Base-by-base conservation (phyloP, 805 yeast species). In the Wickerhamomyces ciferrii region DNA sequence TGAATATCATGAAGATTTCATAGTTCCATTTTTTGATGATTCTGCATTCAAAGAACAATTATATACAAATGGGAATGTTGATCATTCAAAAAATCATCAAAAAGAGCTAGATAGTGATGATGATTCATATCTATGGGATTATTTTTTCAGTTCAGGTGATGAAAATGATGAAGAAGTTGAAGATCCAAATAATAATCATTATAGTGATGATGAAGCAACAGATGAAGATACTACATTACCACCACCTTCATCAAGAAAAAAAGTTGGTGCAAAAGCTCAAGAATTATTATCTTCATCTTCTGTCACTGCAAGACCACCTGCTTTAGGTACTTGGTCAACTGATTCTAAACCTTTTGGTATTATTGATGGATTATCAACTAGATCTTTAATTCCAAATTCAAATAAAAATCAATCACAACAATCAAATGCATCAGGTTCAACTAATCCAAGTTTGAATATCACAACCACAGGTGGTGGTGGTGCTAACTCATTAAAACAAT, bases 161-260 rank as follows among this genome's bases (percentile, higher is more conserved):
- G 61, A 55, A 15, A 61, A 59, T n/a, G 60, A 57, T 13, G 54
- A 49, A 32, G 60, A 58, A 24, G 54, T 50, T 21, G 49, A 43
- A 8, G 46, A 43, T 5, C 46, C 51, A 11, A 50, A 46, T 4
- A 36, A 44, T 21, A 56, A 52, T 20, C 37, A 48, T 23, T 48
- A 44, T 31, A 52, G 77, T 46, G 84, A 86, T 53, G 96, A 94
- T 39, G 97, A 91, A 56, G 87, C 96, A 15, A 94, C 99, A 0
- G 99, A 92, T 63, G 97, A 89, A 51, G 98, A 92, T 60, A 76
- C 79, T n/a, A 75, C 83, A 17, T 66, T 92, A 39, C 97, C 97
- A 5, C 81, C 81, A 3, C 80, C 84, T 6, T 71, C 85, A 3
- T 71, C 79, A 17, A 70, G 76, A 39, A 79, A 74, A 47, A 70